A percentile compares a stretch with the other conserved stretches of the same genome.
Conservation (phyloP, 352 stramenopile species). For the Elongisporangium senticosum region DNA sequence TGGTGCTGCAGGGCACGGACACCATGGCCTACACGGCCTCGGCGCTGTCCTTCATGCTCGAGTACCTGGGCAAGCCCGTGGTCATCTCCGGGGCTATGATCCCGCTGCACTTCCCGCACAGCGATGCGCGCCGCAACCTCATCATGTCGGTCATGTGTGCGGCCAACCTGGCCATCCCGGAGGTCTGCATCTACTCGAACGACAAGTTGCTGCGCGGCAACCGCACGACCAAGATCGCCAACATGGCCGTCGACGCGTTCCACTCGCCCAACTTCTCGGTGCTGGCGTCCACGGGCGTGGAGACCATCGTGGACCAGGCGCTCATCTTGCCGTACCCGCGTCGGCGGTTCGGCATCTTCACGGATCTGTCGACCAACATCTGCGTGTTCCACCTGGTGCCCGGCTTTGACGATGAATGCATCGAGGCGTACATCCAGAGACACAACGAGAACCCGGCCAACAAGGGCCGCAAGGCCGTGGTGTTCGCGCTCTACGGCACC, state of each 20-base stretch:
- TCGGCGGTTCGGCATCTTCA: slow-evolving; percentile 86
- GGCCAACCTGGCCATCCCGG: slow-evolving; percentile 68
- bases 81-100: slow-evolving; percentile 96
- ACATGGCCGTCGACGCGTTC: slow-evolving; percentile 93
- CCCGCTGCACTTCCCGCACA: slow-evolving; percentile 94
- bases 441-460: slow-evolving; percentile 36
- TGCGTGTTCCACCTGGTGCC: slow-evolving; percentile 90
- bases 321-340: slow-evolving; percentile 86
- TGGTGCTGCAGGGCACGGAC: slow-evolving; percentile 96
- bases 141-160: slow-evolving; percentile 92
- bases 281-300: slow-evolving; percentile 91
- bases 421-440: slow-evolving; percentile 71
- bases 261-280: slow-evolving; percentile 95
- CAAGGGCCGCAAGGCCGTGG: slow-evolving; percentile 50
- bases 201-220: slow-evolving; percentile 94
- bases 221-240: slow-evolving; percentile 95
- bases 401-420: slow-evolving; percentile 84
- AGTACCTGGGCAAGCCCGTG: slow-evolving; percentile 95
- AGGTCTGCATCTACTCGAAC: slow-evolving; percentile 95
- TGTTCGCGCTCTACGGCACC: slow-evolving; percentile 95
- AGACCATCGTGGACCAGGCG: slow-evolving; percentile 88
- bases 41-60: slow-evolving; percentile 96
- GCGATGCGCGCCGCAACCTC: slow-evolving; percentile 94
- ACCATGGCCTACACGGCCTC: slow-evolving; percentile 97
- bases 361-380: slow-evolving; percentile 89